phyloP scores from a whole-genome alignment of 305 asterid genomes.

The Fraxinus dipetala region DNA sequence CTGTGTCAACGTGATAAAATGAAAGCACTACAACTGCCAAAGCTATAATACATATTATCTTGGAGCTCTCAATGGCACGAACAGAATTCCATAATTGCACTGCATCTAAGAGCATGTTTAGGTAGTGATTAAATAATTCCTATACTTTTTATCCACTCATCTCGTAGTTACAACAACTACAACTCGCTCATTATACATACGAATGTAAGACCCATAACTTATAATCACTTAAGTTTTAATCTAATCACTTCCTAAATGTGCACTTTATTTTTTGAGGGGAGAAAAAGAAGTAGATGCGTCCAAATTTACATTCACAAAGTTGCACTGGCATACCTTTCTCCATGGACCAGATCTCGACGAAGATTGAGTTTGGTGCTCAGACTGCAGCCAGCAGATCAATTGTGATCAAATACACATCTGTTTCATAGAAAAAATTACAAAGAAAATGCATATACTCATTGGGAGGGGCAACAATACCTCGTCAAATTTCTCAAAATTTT shows the following conservation, averaged over 20 bases:
- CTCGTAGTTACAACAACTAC: background rate
- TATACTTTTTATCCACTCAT: background rate
- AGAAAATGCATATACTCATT: background rate
- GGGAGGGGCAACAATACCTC: constrained; percentile 49
- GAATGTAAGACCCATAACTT: background rate
- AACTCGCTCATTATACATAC: background rate
- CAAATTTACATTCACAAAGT: constrained; percentile 22
- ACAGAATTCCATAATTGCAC: constrained; percentile 4
- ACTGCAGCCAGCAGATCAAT: constrained; percentile 42
- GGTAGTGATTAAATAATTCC: background rate
- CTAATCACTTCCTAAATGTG: background rate
- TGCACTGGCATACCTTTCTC: constrained; percentile 71
- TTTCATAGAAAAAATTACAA: constrained; percentile 19
- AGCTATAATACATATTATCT: background rate
- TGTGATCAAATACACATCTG: background rate
- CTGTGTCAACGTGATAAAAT: background rate
- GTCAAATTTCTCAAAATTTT: constrained; percentile 91
- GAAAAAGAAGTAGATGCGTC: background rate
- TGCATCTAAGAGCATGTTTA: background rate
- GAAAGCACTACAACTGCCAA: background rate
- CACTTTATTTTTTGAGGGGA: background rate
- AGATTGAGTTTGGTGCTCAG: constrained; percentile 57
- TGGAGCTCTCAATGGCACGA: background rate
- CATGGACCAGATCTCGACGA: constrained; percentile 88
- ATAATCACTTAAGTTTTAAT: background rate